Evolutionary conservation across 371 early-diverging fungal genomes (phyloP), one percentile per base, ranked within the genome.

Genomic region (Mortierella sp.): DNA sequence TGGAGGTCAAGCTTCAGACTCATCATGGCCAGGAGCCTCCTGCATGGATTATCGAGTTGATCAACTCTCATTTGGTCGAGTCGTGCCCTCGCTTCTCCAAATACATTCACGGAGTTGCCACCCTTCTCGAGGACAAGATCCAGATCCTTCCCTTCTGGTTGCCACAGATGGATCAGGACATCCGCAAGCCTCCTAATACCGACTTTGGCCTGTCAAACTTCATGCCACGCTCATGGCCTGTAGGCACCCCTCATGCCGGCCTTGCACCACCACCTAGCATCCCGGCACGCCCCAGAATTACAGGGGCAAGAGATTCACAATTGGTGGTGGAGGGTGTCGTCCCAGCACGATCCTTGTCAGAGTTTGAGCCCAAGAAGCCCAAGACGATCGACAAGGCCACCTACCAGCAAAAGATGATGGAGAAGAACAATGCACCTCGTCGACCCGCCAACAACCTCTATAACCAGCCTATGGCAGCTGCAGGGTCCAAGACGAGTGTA

Each of bases 21-120:
- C 88, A 90, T 39, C 85, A 89, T 10, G 98, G 97, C 39, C 91
- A 92, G 28, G 89, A 89, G 49, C 93, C 95, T 10, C 98, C 98
- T 3, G 87, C 90, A 59, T 99, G 99, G 99, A 96, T 99, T 39
- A 81, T 87, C 7, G 95, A 97, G 56, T 83, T 99, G 45, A 89
- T 97, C 70, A 89, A 94, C 51, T 90, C 92, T 65, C 91, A 94
- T 55, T 86, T 99, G 64, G 94, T 99, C 26, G 96, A 97, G 80
- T 96, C 96, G 42, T 98, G 98, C 10, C 96, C 96, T 59, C 98
- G 97, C 82, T 99, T 99, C 84, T 93, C 93, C 67, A 99, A 99
- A 82, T 99, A 96, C 83, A 91, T 98, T 45, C 99, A 99, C 81
- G 99, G 99, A 71, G 88, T 93, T 24, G 93, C 98, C 7, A 92